Base-by-base conservation (phyloP, 2,329 filamentous ascomycete genomes). In the Cladosporium sp. region DNA sequence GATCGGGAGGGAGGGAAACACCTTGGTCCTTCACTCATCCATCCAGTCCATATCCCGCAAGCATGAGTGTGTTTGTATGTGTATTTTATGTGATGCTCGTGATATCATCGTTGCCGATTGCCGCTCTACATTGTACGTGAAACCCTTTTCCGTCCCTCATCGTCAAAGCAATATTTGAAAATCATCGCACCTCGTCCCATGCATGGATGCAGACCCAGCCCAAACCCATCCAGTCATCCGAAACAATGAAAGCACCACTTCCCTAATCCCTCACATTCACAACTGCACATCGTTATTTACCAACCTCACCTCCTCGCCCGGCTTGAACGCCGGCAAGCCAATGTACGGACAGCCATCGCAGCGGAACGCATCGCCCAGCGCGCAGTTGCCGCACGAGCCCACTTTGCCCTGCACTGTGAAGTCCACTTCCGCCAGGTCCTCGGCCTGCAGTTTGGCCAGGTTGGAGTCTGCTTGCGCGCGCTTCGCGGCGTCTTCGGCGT, bases 341-440 rank as follows among this genome's bases (percentile, higher is more conserved):
- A 96, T 91, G 76, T 95, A 97, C 1, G 93, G 93, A 74, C 89
- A 91, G 2, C 86, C 84, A 70, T 86, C 83, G 69, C 85, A 86
- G 23, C 84, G 76, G 74, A 85, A 85, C 0, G 95, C 94, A 78
- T 98, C 94, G 59, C 95, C 95, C 18, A 99, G 84, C 30, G 93
- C 90, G 79, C 95, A 98, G 79, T 94, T 97, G 30, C 92, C 92
- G 78, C 95, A 99, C 21, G 91, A 96, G 63, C 95, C 94, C 6
- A 94, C 91, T 82, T 97, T 98, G 72, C 95, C 95, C 79, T 96
- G 86, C n/a, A 98, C 92, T 0, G 95, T 99, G 76, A 99, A 98
- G 79, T 99, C 95, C 10, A 98, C 85, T 78, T 98, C 94, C 60
- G 87, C 88, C 58, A 99, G 81, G 76, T 99, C 95, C 72, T 92